Evolutionary conservation across 805 yeast species (phyloP).

Genomic region (Pichia heedii): DNA sequence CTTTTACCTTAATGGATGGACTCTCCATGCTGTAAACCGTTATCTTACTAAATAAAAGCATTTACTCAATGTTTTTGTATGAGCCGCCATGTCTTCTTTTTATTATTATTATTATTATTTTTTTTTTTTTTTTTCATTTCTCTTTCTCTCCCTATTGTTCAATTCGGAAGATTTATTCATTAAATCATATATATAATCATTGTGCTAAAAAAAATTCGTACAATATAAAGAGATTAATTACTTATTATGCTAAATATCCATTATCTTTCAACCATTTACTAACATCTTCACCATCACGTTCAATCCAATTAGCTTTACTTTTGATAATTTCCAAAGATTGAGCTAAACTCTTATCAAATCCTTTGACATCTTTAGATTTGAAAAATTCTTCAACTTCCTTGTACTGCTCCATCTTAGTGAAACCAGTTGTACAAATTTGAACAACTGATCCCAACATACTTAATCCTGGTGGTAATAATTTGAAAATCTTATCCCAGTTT

Average conservation of each 20-base stretch:
- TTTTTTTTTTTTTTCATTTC: no score
- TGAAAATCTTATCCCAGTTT: constrained; percentile 64
- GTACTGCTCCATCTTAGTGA: constrained; percentile 32
- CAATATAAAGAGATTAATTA: not conserved
- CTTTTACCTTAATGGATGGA: not conserved
- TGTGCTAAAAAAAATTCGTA: not conserved
- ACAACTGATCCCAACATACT: constrained; percentile 75
- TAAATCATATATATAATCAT: no score
- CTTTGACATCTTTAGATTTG: constrained; percentile 39
- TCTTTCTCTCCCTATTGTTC: no score
- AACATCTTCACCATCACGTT: constrained; percentile 40
- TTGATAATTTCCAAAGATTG: constrained; percentile 51
- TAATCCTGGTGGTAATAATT: constrained; percentile 70
- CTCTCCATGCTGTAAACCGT: no score
- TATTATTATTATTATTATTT: no score
- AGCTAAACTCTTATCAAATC: constrained; percentile 48
- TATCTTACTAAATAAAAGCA: no score
- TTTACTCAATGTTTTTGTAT: no score
- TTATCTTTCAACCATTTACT: constrained; percentile 34
- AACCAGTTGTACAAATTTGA: constrained; percentile 39
- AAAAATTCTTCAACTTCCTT: constrained; percentile 41
- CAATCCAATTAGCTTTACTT: constrained; percentile 45
- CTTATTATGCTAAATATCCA: constrained; percentile 16
- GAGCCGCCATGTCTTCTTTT: no score
- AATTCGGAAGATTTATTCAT: no score